Percentiles rank a stretch among this genome's conserved stretches.
Conservation (phyloP, 306 rosid genomes). For the Prunus davidiana region DNA sequence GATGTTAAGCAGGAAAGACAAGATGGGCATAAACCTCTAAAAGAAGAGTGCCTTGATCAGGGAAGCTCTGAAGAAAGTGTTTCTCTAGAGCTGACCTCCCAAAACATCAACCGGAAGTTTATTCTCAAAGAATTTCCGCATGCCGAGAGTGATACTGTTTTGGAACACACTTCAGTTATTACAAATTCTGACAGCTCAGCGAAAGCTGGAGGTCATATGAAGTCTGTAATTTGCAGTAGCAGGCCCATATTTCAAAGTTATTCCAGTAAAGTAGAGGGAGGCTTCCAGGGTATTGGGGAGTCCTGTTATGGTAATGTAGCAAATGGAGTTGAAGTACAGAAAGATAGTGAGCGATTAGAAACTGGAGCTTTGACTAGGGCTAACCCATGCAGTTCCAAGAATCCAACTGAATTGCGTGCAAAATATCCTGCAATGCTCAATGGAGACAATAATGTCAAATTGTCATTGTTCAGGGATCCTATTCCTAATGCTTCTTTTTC, state of each 20-base stretch:
- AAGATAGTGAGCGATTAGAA: conserved; percentile 32
- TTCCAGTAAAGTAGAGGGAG: conserved; percentile 40
- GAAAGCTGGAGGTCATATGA: conserved; percentile 34
- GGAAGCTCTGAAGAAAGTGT: conserved; percentile 52
- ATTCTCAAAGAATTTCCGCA: conserved; percentile 24
- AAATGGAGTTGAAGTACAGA: conserved; percentile 32
- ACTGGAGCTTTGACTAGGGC: conserved; percentile 34
- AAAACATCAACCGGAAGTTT: conserved; percentile 35
- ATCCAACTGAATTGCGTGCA: conserved; percentile 35
- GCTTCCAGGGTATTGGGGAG: conserved; percentile 36
- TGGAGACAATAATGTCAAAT: conserved; percentile 38
- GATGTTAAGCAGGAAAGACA: conserved; percentile 42
- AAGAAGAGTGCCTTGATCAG: conserved; percentile 36
- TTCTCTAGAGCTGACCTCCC: conserved; percentile 35
- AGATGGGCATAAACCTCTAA: conserved; percentile 35
- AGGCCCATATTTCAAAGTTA: conserved; percentile 33
- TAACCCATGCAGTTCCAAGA: conserved; percentile 47
- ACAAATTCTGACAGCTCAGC: conserved; percentile 38
- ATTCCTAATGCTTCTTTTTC: conserved; percentile 55
- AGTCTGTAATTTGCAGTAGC: conserved; percentile 38
- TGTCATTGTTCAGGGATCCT: conserved; percentile 38
- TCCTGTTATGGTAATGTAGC: conserved; percentile 46
- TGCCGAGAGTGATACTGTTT: conserved; percentile 37
- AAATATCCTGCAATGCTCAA: conserved; percentile 39
- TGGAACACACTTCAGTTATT: conserved; percentile 41